phyloP scores from a whole-genome alignment of 805 yeast species.

The Candida boleticola region DNA sequence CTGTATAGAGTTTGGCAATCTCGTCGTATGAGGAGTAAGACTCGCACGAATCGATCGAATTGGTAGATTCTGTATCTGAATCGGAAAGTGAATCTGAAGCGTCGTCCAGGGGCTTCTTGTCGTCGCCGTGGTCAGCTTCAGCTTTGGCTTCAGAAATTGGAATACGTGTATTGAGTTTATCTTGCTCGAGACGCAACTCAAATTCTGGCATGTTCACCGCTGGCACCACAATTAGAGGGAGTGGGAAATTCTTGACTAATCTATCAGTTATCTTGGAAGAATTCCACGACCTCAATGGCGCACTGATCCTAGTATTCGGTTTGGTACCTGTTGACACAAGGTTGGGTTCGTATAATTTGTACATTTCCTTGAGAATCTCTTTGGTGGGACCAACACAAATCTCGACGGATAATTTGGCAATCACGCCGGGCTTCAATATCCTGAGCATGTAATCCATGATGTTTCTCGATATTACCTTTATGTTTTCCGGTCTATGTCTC shows the following conservation, averaged over 20 bases:
- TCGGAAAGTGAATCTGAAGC: neutral
- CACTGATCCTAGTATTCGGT: slow-evolving; percentile 39
- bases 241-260: slow-evolving; percentile 59
- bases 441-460: slow-evolving; percentile 53
- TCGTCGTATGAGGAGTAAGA: slow-evolving; percentile 41
- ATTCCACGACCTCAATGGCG: slow-evolving; percentile 58
- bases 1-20: slow-evolving; percentile 30
- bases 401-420: slow-evolving; percentile 57
- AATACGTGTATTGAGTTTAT: slow-evolving; percentile 3
- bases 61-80: neutral
- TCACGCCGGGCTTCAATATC: slow-evolving; percentile 43
- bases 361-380: slow-evolving; percentile 56
- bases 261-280: slow-evolving; percentile 64
- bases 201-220: slow-evolving; percentile 55
- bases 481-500: slow-evolving; percentile 46
- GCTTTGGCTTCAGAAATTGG: neutral
- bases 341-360: slow-evolving; percentile 59
- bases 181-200: slow-evolving; percentile 41
- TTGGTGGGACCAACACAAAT: slow-evolving; percentile 58
- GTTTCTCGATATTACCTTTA: slow-evolving; percentile 44
- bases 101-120: neutral
- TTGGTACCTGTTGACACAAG: slow-evolving; percentile 56
- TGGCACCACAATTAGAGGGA: slow-evolving; percentile 68
- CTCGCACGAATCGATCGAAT: slow-evolving; percentile 23
- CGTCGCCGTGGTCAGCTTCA: neutral